These are phyloP conservation scores for Cercospora brassicicola DNA, from an alignment of 2,329 filamentous ascomycete species.

Conservation along the genomic window DNA sequence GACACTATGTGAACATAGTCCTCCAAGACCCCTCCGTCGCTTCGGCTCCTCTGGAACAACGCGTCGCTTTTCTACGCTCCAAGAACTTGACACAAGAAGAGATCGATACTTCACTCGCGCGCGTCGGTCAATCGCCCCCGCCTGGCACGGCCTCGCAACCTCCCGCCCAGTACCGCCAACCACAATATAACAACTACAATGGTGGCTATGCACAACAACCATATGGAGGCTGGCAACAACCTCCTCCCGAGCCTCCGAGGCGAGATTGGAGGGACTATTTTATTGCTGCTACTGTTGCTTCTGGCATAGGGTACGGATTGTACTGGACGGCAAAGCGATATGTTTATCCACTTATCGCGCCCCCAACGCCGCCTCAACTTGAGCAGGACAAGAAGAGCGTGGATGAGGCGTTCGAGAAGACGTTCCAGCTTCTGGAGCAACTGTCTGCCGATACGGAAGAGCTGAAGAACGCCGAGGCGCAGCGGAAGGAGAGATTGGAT, in stretches of 20 bases:
- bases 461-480: constrained; percentile 82
- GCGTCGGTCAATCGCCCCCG: constrained; percentile 62
- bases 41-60: constrained; percentile 85
- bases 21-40: constrained; percentile 92
- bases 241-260: constrained; percentile 62
- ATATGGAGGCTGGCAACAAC: constrained; percentile 45
- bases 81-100: constrained; percentile 98
- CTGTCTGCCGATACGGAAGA: constrained; percentile 84
- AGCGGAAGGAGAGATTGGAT: constrained; percentile 81
- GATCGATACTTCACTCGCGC: constrained; percentile 77
- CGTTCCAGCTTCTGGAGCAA: constrained; percentile 88
- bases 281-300: constrained; percentile 96
- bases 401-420: constrained; percentile 88
- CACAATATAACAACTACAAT: constrained; percentile 39
- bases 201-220: constrained; percentile 43
- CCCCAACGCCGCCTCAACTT: constrained; percentile 88
- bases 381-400: constrained; percentile 92
- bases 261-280: constrained; percentile 99
- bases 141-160: constrained; percentile 50
- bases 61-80: constrained; percentile 86
- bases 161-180: constrained; percentile 40
- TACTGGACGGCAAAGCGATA: constrained; percentile 92
- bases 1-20: constrained; percentile 55
- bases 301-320: constrained; percentile 83
- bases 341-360: constrained; percentile 83